A percentile compares a stretch with the other conserved stretches of the same genome.
Evolutionary conservation across 148 eudicot genomes (phyloP).

Genomic region (Camellia japonica): DNA sequence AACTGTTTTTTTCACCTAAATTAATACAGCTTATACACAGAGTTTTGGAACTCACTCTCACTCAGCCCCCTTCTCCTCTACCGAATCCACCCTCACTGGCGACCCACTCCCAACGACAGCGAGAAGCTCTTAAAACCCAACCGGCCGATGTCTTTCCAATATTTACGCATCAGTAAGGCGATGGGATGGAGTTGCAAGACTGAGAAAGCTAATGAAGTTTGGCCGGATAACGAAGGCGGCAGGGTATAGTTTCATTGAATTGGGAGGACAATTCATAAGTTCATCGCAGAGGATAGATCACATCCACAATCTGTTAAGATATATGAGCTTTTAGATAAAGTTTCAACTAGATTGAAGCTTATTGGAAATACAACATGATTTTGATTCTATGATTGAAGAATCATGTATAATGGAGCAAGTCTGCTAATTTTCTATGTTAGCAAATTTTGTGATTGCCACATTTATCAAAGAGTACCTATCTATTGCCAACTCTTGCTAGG

Average conservation of each 20-base stretch:
- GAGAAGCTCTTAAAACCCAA: no score
- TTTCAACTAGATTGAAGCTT: conserved; percentile 42
- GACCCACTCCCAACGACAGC: no score
- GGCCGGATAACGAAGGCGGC: conserved; percentile 54
- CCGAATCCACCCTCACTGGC: no score
- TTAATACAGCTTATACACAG: no score
- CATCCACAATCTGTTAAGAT: conserved; percentile 58
- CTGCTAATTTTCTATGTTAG: not conserved
- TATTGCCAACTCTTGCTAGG: not conserved
- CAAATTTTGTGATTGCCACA: not conserved
- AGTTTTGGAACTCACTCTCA: no score
- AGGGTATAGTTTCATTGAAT: conserved; percentile 74
- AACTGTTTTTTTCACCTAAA: no score
- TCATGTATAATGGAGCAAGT: not conserved
- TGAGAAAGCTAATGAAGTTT: conserved; percentile 64
- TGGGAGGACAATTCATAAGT: conserved; percentile 64
- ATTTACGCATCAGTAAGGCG: conserved; percentile 46
- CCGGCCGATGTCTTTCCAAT: conserved; percentile 34
- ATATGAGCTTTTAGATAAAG: conserved; percentile 36
- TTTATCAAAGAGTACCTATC: not conserved
- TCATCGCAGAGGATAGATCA: conserved; percentile 70
- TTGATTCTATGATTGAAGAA: conserved; percentile 23
- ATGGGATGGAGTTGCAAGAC: conserved; percentile 56
- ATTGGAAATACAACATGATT: conserved; percentile 13
- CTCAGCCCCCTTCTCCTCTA: no score